Percentiles rank a stretch among this genome's conserved stretches.
Conservation (phyloP, 148 eudicot species). For the Polygonum aviculare region DNA sequence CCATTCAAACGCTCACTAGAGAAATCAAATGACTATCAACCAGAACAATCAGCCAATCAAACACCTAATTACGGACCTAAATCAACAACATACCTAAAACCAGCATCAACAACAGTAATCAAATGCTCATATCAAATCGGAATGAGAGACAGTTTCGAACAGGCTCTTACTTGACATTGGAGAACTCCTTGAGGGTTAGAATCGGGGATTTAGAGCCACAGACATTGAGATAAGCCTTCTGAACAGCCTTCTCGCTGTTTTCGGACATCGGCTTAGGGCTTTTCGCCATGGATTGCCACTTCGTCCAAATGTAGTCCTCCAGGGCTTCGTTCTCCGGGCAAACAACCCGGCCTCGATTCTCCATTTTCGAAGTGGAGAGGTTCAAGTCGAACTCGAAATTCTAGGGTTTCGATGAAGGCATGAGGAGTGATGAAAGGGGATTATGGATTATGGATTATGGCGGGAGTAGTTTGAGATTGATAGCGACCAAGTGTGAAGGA, state of each 20-base stretch:
- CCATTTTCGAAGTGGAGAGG: background rate
- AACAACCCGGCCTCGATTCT: conserved; percentile 12
- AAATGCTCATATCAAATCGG: background rate
- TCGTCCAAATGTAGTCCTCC: conserved; percentile 45
- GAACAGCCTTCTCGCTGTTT: conserved; percentile 32
- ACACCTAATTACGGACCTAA: background rate
- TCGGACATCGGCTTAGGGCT: conserved; percentile 37
- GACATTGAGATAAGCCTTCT: conserved; percentile 44
- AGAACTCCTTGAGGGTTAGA: conserved; percentile 50
- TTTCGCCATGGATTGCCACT: conserved; percentile 42
- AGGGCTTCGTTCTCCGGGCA: conserved; percentile 55
- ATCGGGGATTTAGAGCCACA: conserved; percentile 45
- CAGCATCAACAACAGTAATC: background rate
- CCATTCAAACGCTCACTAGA: too few relatives aligned
- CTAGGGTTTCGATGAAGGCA: background rate
- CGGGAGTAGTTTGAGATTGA: background rate
- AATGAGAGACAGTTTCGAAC: background rate
- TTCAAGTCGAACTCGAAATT: background rate
- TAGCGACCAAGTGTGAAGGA: background rate
- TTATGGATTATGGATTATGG: background rate
- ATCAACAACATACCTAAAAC: background rate
- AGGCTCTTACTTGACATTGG: conserved; percentile 48
- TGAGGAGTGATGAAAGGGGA: background rate
- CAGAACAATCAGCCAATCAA: background rate
- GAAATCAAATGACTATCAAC: background rate